Percentiles rank a stretch among this genome's conserved stretches.
Evolutionary conservation across 331 rosid genomes (phyloP).

Genomic region (Malus hybrid): DNA sequence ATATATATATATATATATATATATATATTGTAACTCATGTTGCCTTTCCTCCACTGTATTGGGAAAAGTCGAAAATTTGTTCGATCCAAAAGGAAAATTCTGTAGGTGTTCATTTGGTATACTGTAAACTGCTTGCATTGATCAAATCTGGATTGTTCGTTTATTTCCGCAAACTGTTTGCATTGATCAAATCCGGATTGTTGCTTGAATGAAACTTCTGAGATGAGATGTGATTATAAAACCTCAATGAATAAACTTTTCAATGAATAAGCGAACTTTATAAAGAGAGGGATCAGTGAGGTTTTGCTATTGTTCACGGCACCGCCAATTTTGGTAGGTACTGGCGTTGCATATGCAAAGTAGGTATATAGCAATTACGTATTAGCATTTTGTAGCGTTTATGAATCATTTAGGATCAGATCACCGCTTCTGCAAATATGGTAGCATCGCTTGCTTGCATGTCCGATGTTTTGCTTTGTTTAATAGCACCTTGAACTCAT

Average conservation of each 20-base stretch:
- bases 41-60: not conserved
- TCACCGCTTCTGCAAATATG: not conserved
- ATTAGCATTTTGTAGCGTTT: not conserved
- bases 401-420: not conserved
- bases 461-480: not conserved
- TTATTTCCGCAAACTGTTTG: not conserved
- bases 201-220: not conserved
- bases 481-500: not conserved
- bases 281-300: not conserved
- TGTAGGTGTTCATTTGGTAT: not conserved
- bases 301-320: not conserved
- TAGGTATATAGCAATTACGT: not conserved
- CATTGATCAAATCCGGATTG: not conserved
- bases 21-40: not conserved
- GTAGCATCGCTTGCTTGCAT: not conserved
- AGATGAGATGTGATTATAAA: not conserved
- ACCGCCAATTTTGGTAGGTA: not conserved
- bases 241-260: not conserved
- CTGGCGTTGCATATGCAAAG: not conserved
- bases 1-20: too few relatives aligned
- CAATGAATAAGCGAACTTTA: not conserved
- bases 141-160: not conserved
- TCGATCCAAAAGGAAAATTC: not conserved
- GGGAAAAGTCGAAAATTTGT: not conserved
- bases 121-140: not conserved